Percentiles rank a stretch among this genome's conserved stretches.
Evolutionary conservation across 257 asterid genomes (phyloP).

Genomic region (Solanum arcanum): DNA sequence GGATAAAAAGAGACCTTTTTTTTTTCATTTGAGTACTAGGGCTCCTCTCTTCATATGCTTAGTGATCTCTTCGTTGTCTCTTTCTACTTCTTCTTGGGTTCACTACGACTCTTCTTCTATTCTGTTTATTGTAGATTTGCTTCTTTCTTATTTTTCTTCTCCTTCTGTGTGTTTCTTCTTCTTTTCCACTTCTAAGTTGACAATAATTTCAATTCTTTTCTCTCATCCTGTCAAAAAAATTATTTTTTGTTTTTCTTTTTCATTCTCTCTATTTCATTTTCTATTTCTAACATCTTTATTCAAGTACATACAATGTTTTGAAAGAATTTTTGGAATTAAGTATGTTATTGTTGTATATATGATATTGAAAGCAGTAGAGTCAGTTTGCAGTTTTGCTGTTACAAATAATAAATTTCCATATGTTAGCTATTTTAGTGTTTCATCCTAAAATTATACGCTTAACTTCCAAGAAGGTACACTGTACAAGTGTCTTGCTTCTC

Average conservation of each 20-base stretch:
- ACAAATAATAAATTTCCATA: background rate
- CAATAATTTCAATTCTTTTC: background rate
- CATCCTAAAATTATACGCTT: background rate
- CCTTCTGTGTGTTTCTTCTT: background rate
- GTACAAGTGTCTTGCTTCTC: background rate
- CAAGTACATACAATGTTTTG: background rate
- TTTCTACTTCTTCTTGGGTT: background rate
- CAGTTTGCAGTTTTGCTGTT: background rate
- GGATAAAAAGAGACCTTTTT: background rate
- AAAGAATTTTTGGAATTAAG: background rate
- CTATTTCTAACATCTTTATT: background rate
- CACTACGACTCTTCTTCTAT: background rate
- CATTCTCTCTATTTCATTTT: background rate
- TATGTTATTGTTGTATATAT: background rate
- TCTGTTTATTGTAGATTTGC: background rate
- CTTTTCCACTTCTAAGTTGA: background rate
- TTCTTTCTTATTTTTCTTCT: background rate
- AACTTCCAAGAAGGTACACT: background rate
- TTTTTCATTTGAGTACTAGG: background rate
- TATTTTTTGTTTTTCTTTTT: background rate
- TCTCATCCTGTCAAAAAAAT: background rate
- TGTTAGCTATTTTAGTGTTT: background rate
- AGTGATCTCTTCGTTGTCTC: background rate
- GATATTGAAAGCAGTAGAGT: background rate
- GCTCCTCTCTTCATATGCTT: background rate